These are phyloP conservation scores for Globisporangium recalcitrans DNA, from an alignment of 352 stramenopile species.

Conservation along the genomic window DNA sequence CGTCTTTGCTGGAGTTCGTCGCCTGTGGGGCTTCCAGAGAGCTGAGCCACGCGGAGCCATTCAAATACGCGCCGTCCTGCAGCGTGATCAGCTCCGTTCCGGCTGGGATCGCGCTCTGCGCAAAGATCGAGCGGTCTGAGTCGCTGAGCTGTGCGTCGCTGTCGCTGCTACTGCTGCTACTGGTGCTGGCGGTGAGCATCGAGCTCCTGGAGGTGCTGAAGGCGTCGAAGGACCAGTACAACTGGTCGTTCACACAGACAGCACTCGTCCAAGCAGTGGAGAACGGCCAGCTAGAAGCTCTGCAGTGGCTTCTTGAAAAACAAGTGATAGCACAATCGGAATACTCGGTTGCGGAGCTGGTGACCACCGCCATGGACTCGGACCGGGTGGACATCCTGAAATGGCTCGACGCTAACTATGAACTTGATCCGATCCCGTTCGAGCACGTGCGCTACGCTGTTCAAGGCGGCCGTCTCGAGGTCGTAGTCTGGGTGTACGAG, in stretches of 20 bases:
- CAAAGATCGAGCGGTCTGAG: constrained; percentile 48
- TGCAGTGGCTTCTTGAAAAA: background rate
- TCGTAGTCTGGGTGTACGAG: background rate
- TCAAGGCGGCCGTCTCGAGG: background rate
- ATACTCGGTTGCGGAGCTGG: background rate
- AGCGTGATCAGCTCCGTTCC: constrained; percentile 42
- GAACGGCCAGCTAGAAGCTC: background rate
- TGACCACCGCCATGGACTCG: background rate
- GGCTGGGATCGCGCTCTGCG: constrained; percentile 23
- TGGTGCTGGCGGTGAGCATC: constrained; percentile 16
- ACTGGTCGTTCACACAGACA: background rate
- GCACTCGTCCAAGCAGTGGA: background rate
- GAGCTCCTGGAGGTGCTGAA: constrained; percentile 4
- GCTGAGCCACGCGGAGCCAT: constrained; percentile 40
- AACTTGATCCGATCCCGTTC: background rate
- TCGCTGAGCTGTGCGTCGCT: constrained; percentile 18
- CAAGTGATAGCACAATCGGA: background rate
- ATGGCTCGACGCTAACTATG: background rate
- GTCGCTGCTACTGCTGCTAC: background rate
- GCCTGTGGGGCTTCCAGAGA: constrained; percentile 9
- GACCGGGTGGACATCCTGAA: background rate
- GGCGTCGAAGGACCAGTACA: background rate
- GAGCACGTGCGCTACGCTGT: background rate
- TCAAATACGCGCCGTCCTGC: constrained; percentile 34
- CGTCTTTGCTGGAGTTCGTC: background rate